phyloP scores from a whole-genome alignment of 2,329 filamentous ascomycete genomes.

The Aspergillus neoniger region DNA sequence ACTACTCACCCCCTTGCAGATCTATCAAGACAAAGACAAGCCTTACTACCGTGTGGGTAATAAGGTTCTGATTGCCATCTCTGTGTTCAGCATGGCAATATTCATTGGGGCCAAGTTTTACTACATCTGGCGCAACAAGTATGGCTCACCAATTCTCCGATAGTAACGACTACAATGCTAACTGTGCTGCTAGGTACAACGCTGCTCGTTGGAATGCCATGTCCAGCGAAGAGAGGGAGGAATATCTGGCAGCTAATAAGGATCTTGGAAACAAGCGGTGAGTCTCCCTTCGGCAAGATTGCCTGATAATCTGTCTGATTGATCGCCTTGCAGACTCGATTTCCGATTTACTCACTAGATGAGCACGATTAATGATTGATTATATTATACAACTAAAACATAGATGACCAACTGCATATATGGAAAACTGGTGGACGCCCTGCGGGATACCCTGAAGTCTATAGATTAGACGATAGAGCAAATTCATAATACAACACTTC shows the following conservation, averaged over 20 bases:
- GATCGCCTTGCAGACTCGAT: slow-evolving; percentile 32
- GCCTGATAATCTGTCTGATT: neutral
- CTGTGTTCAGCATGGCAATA: slow-evolving; percentile 50
- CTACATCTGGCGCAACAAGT: slow-evolving; percentile 46
- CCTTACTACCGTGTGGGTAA: slow-evolving; percentile 62
- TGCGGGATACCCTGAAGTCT: neutral
- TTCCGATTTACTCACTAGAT: slow-evolving; percentile 41
- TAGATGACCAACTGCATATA: neutral
- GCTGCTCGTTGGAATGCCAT: slow-evolving; percentile 43
- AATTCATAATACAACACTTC: neutral
- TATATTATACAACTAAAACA: neutral
- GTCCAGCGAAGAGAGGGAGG: slow-evolving; percentile 40
- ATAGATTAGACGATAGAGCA: neutral
- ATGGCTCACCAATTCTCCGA: slow-evolving; percentile 16
- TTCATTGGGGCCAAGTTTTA: slow-evolving; percentile 51
- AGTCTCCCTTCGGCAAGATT: neutral
- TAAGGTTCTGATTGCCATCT: slow-evolving; percentile 57
- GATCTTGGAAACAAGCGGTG: slow-evolving; percentile 49
- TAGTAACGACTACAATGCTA: neutral
- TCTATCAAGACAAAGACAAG: slow-evolving; percentile 58
- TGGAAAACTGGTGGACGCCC: neutral
- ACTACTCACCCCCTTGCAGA: slow-evolving; percentile 39
- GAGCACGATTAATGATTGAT: neutral
- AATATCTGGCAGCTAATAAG: slow-evolving; percentile 42
- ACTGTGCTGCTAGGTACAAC: slow-evolving; percentile 29